phyloP scores from a whole-genome alignment of 371 early-diverging fungal genomes.

The Rhizopus delemar region DNA sequence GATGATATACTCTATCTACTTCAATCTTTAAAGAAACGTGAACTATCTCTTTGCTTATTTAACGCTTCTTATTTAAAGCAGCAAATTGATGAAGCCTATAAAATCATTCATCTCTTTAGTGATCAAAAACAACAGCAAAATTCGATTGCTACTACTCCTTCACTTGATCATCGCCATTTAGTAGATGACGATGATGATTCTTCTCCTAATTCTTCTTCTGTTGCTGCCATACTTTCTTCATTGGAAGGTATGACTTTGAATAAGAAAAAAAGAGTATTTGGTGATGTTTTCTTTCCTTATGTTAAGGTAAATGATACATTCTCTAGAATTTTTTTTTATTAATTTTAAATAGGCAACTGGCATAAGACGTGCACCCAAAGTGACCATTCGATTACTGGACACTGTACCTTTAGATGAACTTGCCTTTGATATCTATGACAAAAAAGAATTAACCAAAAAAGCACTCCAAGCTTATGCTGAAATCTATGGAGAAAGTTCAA shows the following conservation, averaged over 20 bases:
- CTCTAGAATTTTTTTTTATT: neutral
- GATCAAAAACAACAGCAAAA: neutral
- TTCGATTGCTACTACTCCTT: conserved; percentile 18
- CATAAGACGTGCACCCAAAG: conserved; percentile 41
- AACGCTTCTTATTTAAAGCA: conserved; percentile 40
- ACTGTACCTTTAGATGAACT: conserved; percentile 46
- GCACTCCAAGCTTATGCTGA: conserved; percentile 16
- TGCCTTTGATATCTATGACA: conserved; percentile 52
- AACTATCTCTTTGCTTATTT: conserved; percentile 48
- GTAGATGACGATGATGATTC: conserved; percentile 6
- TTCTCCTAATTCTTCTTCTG: conserved; percentile 2
- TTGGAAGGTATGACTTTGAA: conserved; percentile 27
- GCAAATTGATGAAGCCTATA: conserved; percentile 42
- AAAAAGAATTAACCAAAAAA: conserved; percentile 22
- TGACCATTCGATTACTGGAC: conserved; percentile 52
- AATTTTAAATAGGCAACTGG: conserved; percentile 32
- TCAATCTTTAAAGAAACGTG: conserved; percentile 41
- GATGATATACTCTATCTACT: conserved; percentile 47
- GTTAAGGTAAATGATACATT: conserved; percentile 28
- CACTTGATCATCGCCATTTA: conserved; percentile 11
- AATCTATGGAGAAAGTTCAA: conserved; percentile 6
- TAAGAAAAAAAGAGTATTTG: conserved; percentile 37
- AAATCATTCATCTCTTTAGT: conserved; percentile 28
- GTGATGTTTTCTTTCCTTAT: conserved; percentile 36
- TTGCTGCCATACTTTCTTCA: conserved; percentile 19